Evolutionary conservation across 768 basidiomycete genomes (phyloP).

Genomic region (Boletus rubropictus): DNA sequence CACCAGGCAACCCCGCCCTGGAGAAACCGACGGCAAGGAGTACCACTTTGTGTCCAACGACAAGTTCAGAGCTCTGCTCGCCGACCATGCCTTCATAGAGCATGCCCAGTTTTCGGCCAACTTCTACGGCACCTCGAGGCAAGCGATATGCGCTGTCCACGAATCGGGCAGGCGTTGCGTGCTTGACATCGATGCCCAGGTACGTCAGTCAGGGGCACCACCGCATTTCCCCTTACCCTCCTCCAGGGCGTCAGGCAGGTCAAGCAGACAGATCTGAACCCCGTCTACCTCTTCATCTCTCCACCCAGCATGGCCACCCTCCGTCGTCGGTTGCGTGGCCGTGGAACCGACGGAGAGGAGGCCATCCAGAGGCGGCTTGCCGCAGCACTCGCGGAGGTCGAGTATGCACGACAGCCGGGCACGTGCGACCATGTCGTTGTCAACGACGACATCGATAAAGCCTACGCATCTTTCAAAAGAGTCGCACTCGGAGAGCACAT

Average conservation of each 20-base stretch:
- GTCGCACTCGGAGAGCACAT: conserved; percentile 68
- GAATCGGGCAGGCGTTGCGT: conserved; percentile 75
- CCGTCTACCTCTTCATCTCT: conserved; percentile 87
- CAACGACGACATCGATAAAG: conserved; percentile 83
- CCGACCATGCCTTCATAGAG: conserved; percentile 80
- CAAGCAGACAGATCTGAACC: conserved; percentile 73
- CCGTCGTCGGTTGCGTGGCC: conserved; percentile 60
- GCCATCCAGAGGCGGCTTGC: conserved; percentile 70
- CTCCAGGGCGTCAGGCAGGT: conserved; percentile 86
- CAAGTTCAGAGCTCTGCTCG: conserved; percentile 66
- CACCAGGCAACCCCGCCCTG: conserved; percentile 76
- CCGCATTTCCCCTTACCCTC: not conserved
- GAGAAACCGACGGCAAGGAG: conserved; percentile 75
- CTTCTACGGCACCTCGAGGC: conserved; percentile 85
- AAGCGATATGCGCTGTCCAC: conserved; percentile 65
- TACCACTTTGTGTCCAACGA: conserved; percentile 80
- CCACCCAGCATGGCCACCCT: conserved; percentile 78
- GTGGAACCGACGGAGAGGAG: conserved; percentile 79
- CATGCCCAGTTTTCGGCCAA: conserved; percentile 92
- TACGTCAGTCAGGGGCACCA: not conserved
- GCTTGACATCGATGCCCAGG: conserved; percentile 95
- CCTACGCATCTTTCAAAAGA: conserved; percentile 70
- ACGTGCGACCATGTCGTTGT: conserved; percentile 81
- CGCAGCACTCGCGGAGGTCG: conserved; percentile 74
- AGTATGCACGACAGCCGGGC: conserved; percentile 71